Evolutionary conservation across 805 yeast species (phyloP).

Genomic region (Metschnikowia shivogae): DNA sequence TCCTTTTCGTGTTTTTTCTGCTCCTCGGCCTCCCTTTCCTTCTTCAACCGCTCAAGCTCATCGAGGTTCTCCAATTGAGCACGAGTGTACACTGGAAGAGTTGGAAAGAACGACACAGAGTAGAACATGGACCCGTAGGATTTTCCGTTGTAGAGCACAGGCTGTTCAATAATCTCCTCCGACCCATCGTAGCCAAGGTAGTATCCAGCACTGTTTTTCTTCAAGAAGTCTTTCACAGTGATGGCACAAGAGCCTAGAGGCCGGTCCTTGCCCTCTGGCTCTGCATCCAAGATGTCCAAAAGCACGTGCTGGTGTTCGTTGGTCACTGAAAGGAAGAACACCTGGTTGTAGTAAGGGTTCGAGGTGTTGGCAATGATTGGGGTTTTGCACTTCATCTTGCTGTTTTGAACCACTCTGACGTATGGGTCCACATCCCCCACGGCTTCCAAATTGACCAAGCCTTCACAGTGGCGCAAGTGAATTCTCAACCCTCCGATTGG

Average conservation of each 20-base stretch:
- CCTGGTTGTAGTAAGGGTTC: constrained; percentile 58
- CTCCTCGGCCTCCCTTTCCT: constrained; percentile 31
- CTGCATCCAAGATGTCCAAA: constrained; percentile 63
- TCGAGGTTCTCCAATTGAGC: constrained; percentile 49
- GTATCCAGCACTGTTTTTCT: constrained; percentile 44
- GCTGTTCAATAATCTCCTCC: constrained; percentile 42
- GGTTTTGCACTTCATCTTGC: constrained; percentile 54
- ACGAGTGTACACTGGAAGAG: constrained; percentile 57
- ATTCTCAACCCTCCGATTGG: constrained; percentile 67
- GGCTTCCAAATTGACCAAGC: constrained; percentile 54
- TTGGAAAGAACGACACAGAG: constrained; percentile 62
- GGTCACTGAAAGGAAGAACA: constrained; percentile 55
- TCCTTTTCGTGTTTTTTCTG: constrained; percentile 45
- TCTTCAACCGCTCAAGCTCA: constrained; percentile 35
- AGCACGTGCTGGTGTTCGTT: constrained; percentile 57
- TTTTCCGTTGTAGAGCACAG: constrained; percentile 35
- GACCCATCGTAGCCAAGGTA: constrained; percentile 51
- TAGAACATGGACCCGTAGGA: constrained; percentile 48
- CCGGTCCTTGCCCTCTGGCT: constrained; percentile 59
- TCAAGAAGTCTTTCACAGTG: constrained; percentile 45
- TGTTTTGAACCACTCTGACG: constrained; percentile 54
- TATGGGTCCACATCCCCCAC: constrained; percentile 78
- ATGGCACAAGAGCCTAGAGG: constrained; percentile 56
- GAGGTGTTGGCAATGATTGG: constrained; percentile 48
- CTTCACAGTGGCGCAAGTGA: constrained; percentile 50